Percentiles rank a stretch among this genome's conserved stretches.
Conservation (phyloP, 345 rosid genomes). For the Bruguiera parviflora region DNA sequence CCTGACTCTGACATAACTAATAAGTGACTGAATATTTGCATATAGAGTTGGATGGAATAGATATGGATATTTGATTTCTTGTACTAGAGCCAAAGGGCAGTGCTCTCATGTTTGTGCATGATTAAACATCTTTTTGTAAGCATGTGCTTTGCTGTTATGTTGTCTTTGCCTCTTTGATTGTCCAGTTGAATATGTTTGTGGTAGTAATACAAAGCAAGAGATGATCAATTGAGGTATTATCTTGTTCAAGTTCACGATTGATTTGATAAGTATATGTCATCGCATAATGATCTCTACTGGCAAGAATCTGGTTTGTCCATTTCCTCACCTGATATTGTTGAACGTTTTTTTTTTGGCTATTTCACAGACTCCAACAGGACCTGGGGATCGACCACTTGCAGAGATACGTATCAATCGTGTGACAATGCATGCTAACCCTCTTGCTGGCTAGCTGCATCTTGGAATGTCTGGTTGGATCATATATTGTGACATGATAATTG, state of each 20-base stretch:
- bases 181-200: background rate
- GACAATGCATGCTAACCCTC: constrained; percentile 95
- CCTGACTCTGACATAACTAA: no score
- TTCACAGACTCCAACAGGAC: constrained; percentile 80
- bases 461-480: no score
- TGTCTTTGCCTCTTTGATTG: no score
- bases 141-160: no score
- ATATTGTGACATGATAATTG: no score
- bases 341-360: background rate
- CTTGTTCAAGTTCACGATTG: background rate
- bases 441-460: constrained; percentile 52
- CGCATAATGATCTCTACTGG: background rate
- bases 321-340: background rate
- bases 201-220: background rate
- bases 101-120: background rate
- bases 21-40: background rate
- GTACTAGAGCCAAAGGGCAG: background rate
- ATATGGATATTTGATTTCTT: background rate
- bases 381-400: constrained; percentile 92
- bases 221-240: background rate
- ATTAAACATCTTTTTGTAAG: no score
- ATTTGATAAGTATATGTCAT: no score
- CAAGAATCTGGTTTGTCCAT: background rate
- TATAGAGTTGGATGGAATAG: background rate
- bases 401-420: constrained; percentile 94